phyloP scores from a whole-genome alignment of 139 green algal genomes.

The Coelastrella sp. region DNA sequence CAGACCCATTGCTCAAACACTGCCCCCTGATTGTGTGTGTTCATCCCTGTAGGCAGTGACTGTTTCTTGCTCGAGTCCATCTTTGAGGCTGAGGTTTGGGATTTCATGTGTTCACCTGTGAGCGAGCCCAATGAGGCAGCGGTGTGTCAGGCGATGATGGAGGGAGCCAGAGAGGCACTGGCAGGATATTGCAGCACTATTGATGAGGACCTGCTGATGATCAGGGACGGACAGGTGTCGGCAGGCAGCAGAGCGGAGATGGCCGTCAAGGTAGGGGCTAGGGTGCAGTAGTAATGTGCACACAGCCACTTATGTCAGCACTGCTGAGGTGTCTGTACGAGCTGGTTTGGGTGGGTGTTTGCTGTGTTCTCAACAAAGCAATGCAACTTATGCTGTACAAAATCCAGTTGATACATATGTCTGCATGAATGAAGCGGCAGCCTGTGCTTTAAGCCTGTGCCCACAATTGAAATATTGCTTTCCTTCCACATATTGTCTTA shows the following conservation, averaged over 20 bases:
- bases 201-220: slow-evolving; percentile 71
- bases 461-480: background rate
- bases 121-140: slow-evolving; percentile 85
- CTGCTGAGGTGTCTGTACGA: too few relatives aligned
- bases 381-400: too few relatives aligned
- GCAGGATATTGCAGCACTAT: slow-evolving; percentile 69
- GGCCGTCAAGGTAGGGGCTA: slow-evolving; percentile 68
- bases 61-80: slow-evolving; percentile 93
- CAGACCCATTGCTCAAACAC: too few relatives aligned
- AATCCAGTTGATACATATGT: too few relatives aligned
- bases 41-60: slow-evolving; percentile 70
- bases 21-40: too few relatives aligned
- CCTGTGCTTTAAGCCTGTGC: too few relatives aligned
- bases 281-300: too few relatives aligned
- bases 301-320: too few relatives aligned
- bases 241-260: slow-evolving; percentile 57
- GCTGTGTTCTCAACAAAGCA: too few relatives aligned
- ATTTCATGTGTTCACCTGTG: slow-evolving; percentile 81
- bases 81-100: slow-evolving; percentile 86
- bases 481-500: background rate
- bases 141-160: slow-evolving; percentile 85
- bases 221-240: slow-evolving; percentile 42
- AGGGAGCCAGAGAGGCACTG: slow-evolving; percentile 65
- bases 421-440: too few relatives aligned
- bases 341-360: too few relatives aligned